A percentile compares a stretch with the other conserved stretches of the same genome.
Evolutionary conservation across 306 rosid species (phyloP).

Genomic region (Inga oerstediana): DNA sequence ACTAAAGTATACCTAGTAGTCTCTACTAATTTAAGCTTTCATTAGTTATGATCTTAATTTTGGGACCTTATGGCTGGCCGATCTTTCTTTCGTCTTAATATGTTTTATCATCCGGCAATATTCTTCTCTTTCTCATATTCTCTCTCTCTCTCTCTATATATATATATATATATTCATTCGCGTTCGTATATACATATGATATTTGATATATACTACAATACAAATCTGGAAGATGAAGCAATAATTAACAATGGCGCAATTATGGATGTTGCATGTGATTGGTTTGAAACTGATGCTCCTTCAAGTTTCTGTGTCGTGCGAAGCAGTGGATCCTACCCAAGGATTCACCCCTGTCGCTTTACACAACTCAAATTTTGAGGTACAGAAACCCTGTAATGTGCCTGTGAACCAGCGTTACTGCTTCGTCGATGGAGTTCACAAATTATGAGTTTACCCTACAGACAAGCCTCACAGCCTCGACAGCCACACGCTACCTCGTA

Average conservation of each 20-base stretch:
- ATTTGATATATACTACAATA: too few relatives aligned
- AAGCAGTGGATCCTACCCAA: constrained; percentile 31
- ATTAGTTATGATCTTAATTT: background rate
- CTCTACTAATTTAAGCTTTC: background rate
- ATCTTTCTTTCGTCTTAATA: background rate
- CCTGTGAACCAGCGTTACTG: constrained; percentile 29
- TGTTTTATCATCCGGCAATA: background rate
- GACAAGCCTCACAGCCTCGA: constrained; percentile 31
- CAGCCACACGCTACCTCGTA: constrained; percentile 37
- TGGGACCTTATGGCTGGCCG: background rate
- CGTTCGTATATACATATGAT: background rate
- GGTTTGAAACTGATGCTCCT: constrained; percentile 24
- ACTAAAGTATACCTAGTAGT: background rate
- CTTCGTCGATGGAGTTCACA: constrained; percentile 41
- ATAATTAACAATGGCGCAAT: background rate
- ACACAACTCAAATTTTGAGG: constrained; percentile 23
- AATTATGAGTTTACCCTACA: constrained; percentile 34
- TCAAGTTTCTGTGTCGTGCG: background rate
- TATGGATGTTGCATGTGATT: constrained; percentile 21
- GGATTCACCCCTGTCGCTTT: constrained; percentile 39
- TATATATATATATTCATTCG: background rate
- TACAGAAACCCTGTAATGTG: constrained; percentile 44
- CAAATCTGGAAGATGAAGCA: background rate
- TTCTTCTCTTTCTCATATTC: background rate
- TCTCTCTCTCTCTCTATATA: too few relatives aligned